Conservation (phyloP, 2,329 filamentous ascomycete species). For the Trichoderma afroharzianum region DNA sequence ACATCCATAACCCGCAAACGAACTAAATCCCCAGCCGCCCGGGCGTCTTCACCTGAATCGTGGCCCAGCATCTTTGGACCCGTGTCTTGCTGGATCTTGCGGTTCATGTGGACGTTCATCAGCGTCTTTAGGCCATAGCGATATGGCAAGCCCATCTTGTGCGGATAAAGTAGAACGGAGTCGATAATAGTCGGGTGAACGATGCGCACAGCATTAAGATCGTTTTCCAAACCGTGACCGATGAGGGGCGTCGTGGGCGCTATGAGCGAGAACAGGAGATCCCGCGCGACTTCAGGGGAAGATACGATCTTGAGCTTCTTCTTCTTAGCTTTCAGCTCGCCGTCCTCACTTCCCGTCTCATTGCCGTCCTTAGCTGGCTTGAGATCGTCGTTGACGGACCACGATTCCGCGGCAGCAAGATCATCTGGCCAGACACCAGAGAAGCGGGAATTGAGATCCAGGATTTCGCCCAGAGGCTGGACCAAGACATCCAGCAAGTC, state of each 20-base stretch:
- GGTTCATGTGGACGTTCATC: constrained; percentile 63
- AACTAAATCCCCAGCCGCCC: constrained; percentile 83
- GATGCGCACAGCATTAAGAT: constrained; percentile 79
- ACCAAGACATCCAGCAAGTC: constrained; percentile 81
- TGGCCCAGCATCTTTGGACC: constrained; percentile 59
- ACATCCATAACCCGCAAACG: constrained; percentile 64
- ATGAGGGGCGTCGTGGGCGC: constrained; percentile 77
- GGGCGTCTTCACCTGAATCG: constrained; percentile 88
- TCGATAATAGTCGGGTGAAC: constrained; percentile 84
- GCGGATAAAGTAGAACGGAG: constrained; percentile 79
- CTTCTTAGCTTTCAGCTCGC: constrained; percentile 30
- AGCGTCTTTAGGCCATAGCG: constrained; percentile 76
- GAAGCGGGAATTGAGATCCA: constrained; percentile 89
- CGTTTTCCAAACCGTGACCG: constrained; percentile 93
- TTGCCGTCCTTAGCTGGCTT: constrained; percentile 26
- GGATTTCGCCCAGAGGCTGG: constrained; percentile 73
- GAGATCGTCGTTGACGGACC: constrained; percentile 30
- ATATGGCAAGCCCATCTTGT: constrained; percentile 70
- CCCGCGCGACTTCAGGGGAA: constrained; percentile 70
- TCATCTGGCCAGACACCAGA: constrained; percentile 82
- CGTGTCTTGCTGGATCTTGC: constrained; percentile 72
- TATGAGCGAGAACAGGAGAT: constrained; percentile 72
- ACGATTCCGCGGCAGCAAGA: constrained; percentile 64
- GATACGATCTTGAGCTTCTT: constrained; percentile 65
- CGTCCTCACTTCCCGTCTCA: constrained; percentile 27